These are phyloP conservation scores for Hypholoma fasciculare DNA, from an alignment of 768 basidiomycete genomes.

Conservation along the genomic window DNA sequence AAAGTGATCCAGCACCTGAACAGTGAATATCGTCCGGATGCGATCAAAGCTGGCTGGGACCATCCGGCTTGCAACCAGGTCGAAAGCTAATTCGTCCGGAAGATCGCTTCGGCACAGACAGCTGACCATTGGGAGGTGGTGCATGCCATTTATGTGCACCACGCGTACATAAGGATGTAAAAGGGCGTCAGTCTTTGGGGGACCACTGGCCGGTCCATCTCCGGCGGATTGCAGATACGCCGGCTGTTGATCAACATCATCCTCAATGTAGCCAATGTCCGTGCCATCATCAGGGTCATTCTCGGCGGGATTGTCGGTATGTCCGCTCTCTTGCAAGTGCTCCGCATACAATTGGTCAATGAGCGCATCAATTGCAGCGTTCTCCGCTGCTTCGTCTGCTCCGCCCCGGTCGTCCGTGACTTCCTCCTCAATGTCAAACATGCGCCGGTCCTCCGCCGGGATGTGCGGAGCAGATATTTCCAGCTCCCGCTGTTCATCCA, in stretches of 20 bases:
- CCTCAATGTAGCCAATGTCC: too few relatives aligned
- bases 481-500: neutral
- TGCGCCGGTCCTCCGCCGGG: neutral
- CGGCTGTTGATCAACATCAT: too few relatives aligned
- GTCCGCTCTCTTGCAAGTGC: too few relatives aligned
- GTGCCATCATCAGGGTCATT: too few relatives aligned
- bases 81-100: neutral
- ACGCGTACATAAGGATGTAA: conserved; percentile 9
- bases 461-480: neutral
- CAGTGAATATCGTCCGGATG: conserved; percentile 12
- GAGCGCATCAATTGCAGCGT: neutral
- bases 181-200: neutral
- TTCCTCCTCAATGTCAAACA: neutral
- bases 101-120: conserved; percentile 13
- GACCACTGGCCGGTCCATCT: too few relatives aligned
- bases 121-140: conserved; percentile 12
- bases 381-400: neutral
- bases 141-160: conserved; percentile 18
- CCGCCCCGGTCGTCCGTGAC: neutral
- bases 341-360: neutral
- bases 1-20: conserved; percentile 10
- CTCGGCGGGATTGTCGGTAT: too few relatives aligned
- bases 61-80: conserved; percentile 7
- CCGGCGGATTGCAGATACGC: too few relatives aligned
- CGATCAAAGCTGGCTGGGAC: conserved; percentile 11